Evolutionary conservation across 2,329 filamentous ascomycete species (phyloP), one percentile per base, ranked within the genome.

Genomic region (Coleophoma crateriformis): DNA sequence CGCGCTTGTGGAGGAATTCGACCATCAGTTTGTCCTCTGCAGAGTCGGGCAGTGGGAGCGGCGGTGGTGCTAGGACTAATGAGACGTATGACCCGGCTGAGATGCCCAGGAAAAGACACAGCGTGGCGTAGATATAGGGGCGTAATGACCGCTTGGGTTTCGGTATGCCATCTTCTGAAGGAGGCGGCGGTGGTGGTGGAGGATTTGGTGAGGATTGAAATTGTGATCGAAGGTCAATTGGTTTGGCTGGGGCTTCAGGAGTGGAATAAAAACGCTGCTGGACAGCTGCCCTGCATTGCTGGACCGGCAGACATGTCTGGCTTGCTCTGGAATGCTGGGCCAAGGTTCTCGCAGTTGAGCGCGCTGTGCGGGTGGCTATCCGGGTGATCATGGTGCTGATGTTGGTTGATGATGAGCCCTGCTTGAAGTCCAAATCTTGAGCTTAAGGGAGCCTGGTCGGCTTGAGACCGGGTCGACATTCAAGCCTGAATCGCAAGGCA

Each of bases 11-110:
- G 48, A 81, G 67, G 51, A 66, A 62, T 14, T 59, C 52, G n/a
- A 68, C 61, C 17, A 73, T 66, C 47, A 69, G 55, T 10, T 54
- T 51, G 61, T 80, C 77, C 49, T 71, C 65, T 20, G 64, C 56
- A 3, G 68, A 66, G 34, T 68, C 71, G 0, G 69, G 66, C 2
- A 54, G 49, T 0, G 71, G 71, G 2, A 72, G 67, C 3, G 67
- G 54, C 1, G 72, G 72, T 0, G 77, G 76, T 2, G 67, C 61
- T 48, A 79, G 56, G 39, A 71, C 61, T n/a, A 72, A 55, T 12
- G 67, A 62, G 44, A 70, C 53, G 42, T 67, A 57, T 46, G 67
- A 66, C 54, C 74, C 76, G 45, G 60, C 54, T 22, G 61, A 50
- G 15, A 64, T 48, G 53, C 77, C 77, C 39, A 71, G 45, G 34